Conservation (phyloP, 768 basidiomycete genomes). For the Mycena metata region DNA sequence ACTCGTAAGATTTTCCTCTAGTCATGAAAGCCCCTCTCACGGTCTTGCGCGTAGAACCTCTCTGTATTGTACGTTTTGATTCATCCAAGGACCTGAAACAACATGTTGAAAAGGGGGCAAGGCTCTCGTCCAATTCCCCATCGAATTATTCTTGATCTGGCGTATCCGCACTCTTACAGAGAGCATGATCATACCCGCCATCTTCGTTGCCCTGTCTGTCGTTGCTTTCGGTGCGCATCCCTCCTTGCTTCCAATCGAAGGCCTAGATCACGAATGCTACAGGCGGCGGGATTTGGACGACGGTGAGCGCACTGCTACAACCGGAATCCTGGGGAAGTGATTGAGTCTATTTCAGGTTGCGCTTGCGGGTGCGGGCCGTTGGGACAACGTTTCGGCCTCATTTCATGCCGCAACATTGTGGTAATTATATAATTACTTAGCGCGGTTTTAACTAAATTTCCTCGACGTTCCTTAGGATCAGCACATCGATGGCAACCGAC, state of each 20-base stretch:
- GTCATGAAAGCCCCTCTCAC: no score
- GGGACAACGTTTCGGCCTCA: constrained; percentile 21
- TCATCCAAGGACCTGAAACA: no score
- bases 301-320: constrained; percentile 20
- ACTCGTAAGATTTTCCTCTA: no score
- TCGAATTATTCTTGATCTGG: constrained; percentile 47
- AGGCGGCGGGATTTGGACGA: constrained; percentile 41
- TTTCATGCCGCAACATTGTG: constrained; percentile 44
- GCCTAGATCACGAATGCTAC: background rate
- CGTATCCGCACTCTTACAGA: constrained; percentile 38
- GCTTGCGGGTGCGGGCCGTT: no score
- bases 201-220: constrained; percentile 26
- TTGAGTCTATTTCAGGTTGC: no score
- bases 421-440: no score
- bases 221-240: constrained; percentile 14
- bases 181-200: constrained; percentile 1
- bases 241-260: background rate
- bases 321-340: constrained; percentile 11
- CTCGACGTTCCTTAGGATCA: no score
- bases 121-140: constrained; percentile 36
- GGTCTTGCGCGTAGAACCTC: no score
- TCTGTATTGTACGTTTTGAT: no score
- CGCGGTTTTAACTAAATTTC: no score
- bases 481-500: constrained; percentile 43
- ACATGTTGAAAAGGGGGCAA: no score